phyloP scores from a whole-genome alignment of 257 asterid genomes.

The Sherardia arvensis region DNA sequence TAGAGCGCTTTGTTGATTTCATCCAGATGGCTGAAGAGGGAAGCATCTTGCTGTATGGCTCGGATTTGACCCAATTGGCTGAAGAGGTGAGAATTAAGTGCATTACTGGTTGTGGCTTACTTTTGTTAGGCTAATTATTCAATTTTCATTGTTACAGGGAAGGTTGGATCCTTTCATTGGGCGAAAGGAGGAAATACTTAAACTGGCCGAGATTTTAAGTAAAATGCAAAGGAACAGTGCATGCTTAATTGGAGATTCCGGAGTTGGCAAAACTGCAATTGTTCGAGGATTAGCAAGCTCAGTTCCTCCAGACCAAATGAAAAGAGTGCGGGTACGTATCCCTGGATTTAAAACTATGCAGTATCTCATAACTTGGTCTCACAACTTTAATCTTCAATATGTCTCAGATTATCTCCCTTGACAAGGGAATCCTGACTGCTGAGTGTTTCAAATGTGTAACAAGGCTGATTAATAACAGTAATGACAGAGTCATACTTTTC shows the following conservation, averaged over 20 bases:
- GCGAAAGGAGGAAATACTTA: constrained; percentile 25
- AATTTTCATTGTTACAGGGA: constrained; percentile 13
- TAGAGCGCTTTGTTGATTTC: background rate
- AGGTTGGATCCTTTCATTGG: constrained; percentile 40
- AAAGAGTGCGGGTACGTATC: constrained; percentile 28
- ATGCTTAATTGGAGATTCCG: constrained; percentile 40
- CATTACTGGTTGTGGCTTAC: background rate
- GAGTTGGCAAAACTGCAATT: constrained; percentile 41
- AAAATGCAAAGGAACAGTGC: constrained; percentile 28
- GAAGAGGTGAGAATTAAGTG: constrained; percentile 14
- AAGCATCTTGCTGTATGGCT: constrained; percentile 13
- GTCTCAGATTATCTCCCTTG: constrained; percentile 14
- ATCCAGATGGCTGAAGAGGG: background rate
- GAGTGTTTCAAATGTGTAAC: constrained; percentile 30
- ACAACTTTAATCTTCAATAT: background rate
- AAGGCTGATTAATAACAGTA: constrained; percentile 23
- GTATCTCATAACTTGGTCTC: background rate
- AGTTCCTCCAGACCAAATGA: constrained; percentile 28
- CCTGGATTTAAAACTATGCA: background rate
- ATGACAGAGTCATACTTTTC: constrained; percentile 28
- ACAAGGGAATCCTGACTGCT: constrained; percentile 31
- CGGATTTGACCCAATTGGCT: constrained; percentile 21
- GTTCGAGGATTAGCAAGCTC: constrained; percentile 33
- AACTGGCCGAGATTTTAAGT: constrained; percentile 31
- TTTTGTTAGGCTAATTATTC: background rate